Conservation (phyloP, 331 rosid species). For the Quercus tomentella region DNA sequence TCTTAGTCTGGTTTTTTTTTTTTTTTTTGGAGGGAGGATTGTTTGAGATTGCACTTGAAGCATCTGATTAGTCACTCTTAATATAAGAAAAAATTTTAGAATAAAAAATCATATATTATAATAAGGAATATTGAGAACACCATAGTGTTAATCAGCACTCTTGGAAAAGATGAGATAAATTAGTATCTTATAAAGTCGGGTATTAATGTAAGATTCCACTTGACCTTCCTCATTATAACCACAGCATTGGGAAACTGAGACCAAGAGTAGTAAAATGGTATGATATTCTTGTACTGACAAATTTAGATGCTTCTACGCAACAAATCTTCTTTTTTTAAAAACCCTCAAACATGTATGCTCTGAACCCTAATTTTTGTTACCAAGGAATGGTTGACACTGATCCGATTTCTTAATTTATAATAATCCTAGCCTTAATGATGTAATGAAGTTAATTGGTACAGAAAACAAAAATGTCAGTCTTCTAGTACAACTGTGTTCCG, state of each 20-base stretch:
- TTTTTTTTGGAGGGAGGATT: too few relatives aligned
- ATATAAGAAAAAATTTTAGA: too few relatives aligned
- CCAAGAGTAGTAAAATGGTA: slow-evolving; percentile 23
- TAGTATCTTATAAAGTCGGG: slow-evolving; percentile 5
- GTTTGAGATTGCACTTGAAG: too few relatives aligned
- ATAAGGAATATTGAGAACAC: slow-evolving; percentile 8
- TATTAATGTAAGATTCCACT: slow-evolving; percentile 40
- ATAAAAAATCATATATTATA: not conserved
- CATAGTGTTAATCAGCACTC: not conserved
- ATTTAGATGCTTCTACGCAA: slow-evolving; percentile 44
- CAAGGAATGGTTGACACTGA: slow-evolving; percentile 40
- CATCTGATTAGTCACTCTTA: too few relatives aligned
- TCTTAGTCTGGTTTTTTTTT: too few relatives aligned
- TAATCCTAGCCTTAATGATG: slow-evolving; percentile 24
- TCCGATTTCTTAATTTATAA: slow-evolving; percentile 11
- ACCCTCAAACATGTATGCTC: slow-evolving; percentile 22
- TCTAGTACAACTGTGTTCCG: slow-evolving; percentile 34
- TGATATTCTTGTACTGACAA: slow-evolving; percentile 27
- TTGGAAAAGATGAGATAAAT: not conserved
- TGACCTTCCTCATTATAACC: slow-evolving; percentile 29
- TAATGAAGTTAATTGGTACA: slow-evolving; percentile 25
- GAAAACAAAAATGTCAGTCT: slow-evolving; percentile 44
- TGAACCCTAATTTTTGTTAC: slow-evolving; percentile 27
- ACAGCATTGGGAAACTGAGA: slow-evolving; percentile 18
- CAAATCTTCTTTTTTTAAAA: slow-evolving; percentile 20